Evolutionary conservation across 495 filamentous ascomycete species (phyloP).

Genomic region (Annulohypoxylon moriforme): DNA sequence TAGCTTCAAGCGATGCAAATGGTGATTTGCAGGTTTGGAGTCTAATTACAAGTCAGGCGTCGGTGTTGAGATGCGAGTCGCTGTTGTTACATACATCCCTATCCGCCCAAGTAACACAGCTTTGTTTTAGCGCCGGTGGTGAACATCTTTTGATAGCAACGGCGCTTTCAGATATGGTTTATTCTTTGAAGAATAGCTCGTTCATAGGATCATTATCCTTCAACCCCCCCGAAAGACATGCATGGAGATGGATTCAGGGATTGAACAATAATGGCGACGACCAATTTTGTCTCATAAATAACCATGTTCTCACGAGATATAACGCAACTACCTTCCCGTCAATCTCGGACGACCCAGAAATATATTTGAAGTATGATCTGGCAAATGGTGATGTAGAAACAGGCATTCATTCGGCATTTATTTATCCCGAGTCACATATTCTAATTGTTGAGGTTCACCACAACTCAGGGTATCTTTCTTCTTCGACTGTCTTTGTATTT

Average conservation of each 20-base stretch:
- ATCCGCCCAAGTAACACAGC: not conserved
- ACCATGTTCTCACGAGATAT: not conserved
- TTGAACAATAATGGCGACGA: not conserved
- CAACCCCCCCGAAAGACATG: not conserved
- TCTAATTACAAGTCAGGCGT: not conserved
- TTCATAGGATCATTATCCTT: not conserved
- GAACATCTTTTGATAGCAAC: not conserved
- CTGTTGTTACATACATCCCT: not conserved
- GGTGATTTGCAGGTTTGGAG: not conserved
- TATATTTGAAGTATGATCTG: not conserved
- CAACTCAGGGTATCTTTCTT: not conserved
- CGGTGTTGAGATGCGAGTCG: not conserved
- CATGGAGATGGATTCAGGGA: not conserved
- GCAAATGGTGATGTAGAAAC: not conserved
- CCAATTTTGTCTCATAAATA: not conserved
- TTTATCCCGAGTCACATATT: not conserved
- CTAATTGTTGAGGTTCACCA: constrained; percentile 1
- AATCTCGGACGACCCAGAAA: not conserved
- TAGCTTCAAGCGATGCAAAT: not conserved
- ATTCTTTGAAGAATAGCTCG: not conserved
- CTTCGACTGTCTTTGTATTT: not conserved
- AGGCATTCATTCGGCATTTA: not conserved
- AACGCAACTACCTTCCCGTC: not conserved
- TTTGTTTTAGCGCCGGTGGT: not conserved
- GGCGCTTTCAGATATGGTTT: not conserved